Percentiles rank a stretch among this genome's conserved stretches.
Conservation (phyloP, 139 green algal species). For the Dunaliella sp. region DNA sequence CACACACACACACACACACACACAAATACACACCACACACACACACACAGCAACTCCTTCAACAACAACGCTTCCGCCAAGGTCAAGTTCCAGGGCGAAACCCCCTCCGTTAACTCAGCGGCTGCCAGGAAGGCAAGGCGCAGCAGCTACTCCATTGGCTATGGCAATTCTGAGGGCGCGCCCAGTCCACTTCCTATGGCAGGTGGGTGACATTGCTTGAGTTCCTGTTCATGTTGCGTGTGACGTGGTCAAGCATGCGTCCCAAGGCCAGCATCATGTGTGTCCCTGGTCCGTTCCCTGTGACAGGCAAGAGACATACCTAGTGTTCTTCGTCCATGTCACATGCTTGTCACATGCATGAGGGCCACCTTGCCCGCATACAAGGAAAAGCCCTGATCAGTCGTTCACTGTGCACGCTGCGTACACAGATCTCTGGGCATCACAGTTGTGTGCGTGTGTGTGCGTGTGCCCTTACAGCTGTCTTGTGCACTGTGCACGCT, state of each 20-base stretch:
- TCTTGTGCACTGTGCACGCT: too few species aligned
- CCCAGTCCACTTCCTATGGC: neutral
- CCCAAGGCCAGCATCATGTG: neutral
- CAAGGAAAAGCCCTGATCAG: too few species aligned
- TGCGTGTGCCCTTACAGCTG: too few species aligned
- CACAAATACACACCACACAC: neutral
- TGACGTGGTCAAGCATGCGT: too few species aligned
- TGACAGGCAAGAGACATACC: neutral
- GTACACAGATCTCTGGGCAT: too few species aligned
- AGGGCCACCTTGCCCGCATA: neutral
- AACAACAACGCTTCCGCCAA: neutral
- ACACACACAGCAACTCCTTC: neutral
- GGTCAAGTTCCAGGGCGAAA: too few species aligned
- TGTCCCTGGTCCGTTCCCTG: neutral
- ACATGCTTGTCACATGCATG: neutral
- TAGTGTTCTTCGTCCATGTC: neutral
- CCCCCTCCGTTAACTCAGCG: neutral
- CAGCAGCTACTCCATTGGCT: slow-evolving; percentile 8
- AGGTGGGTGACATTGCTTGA: neutral
- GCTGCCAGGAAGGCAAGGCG: slow-evolving; percentile 6
- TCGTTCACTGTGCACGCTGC: too few species aligned
- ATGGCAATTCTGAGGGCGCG: neutral
- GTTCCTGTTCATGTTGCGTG: too few species aligned
- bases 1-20: neutral
- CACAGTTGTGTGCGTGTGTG: too few species aligned